Base-by-base conservation (phyloP, 2,329 filamentous ascomycete species). In the Ophiostoma ulmi region DNA sequence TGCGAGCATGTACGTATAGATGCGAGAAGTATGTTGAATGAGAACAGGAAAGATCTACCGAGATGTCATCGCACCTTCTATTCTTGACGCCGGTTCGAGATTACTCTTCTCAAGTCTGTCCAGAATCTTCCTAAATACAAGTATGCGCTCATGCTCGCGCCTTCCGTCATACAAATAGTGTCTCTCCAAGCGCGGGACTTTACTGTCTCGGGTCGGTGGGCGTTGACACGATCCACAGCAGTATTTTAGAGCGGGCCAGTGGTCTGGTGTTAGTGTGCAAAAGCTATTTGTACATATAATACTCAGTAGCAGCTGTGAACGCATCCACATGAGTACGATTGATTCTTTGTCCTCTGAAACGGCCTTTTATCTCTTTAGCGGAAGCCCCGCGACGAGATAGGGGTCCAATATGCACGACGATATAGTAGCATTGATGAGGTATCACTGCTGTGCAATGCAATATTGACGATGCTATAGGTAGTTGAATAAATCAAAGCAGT, bases 191-290 rank as follows among this genome's bases (percentile, higher is more conserved):
- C 52, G 22, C 36, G 63, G 63, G 35, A 65, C 63, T 65, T 65
- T 65, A 5, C 2, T 36, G 61, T 65, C 63, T 39, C 63, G 63
- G 63, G 63, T 65, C 63, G 36, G 63, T 65, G 63, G 41, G 63
- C 63, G 63, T 41, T 65, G 63, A 39, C 63, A 65, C 63, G 63
- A 22, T 65, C 63, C 63, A 65, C 61, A 22, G 63, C 36, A 39
- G 63, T 65, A 36, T 65, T 65, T 65, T 65, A 65, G 44, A n/a
- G 44, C 44, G 44, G 38, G 44, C 17, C n/a, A 48, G 44, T 48
- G 7, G 44, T 1, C 31, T 3, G 31, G 31, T 31, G 31, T 31
- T 31, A 31, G 31, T 31, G 52, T 58, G 52, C 52, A 55, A 2
- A 20, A 20, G 20, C 48, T n/a, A 55, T 26, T 26, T 26, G 26